Evolutionary conservation across 2,329 filamentous ascomycete genomes (phyloP).

Genomic region (Chaetomiaceae sp.): DNA sequence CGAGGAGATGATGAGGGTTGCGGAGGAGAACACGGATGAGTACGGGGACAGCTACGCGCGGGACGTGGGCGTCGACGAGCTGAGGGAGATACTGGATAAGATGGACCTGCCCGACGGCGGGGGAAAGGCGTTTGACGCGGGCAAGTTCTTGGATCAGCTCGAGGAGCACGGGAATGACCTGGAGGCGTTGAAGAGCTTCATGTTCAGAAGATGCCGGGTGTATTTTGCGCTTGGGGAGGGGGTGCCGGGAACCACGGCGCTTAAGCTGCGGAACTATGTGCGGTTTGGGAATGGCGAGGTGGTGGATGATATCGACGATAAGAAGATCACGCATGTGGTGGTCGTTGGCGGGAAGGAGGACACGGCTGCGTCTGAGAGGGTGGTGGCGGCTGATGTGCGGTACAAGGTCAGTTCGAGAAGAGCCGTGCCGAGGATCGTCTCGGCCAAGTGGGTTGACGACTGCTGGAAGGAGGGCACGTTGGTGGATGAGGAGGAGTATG

Average conservation of each 20-base stretch:
- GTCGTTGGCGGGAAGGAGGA: constrained; percentile 46
- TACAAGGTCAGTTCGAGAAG: constrained; percentile 41
- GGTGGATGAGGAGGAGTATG: constrained; percentile 66
- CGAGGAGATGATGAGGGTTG: constrained; percentile 49
- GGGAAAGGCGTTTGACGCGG: constrained; percentile 36
- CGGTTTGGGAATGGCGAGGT: constrained; percentile 65
- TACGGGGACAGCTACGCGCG: constrained; percentile 81
- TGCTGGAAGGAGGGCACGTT: constrained; percentile 76
- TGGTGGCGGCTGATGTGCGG: constrained; percentile 42
- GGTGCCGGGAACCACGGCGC: constrained; percentile 32
- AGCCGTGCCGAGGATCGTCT: constrained; percentile 65
- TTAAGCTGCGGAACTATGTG: constrained; percentile 54
- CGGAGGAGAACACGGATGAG: constrained; percentile 63
- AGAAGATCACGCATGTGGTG: constrained; percentile 67
- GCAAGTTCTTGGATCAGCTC: constrained; percentile 50
- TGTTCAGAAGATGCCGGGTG: constrained; percentile 48
- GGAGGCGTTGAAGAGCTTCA: constrained; percentile 44
- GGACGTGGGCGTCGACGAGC: constrained; percentile 41
- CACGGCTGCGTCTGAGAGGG: constrained; percentile 30
- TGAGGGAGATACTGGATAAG: constrained; percentile 39
- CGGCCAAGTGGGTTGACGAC: constrained; percentile 66
- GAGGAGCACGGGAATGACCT: constrained; percentile 52
- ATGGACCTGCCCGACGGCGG: constrained; percentile 18
- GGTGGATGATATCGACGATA: constrained; percentile 45
- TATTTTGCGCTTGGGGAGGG: constrained; percentile 35